phyloP scores from a whole-genome alignment of 257 asterid genomes.

The Forsythia viridissima region DNA sequence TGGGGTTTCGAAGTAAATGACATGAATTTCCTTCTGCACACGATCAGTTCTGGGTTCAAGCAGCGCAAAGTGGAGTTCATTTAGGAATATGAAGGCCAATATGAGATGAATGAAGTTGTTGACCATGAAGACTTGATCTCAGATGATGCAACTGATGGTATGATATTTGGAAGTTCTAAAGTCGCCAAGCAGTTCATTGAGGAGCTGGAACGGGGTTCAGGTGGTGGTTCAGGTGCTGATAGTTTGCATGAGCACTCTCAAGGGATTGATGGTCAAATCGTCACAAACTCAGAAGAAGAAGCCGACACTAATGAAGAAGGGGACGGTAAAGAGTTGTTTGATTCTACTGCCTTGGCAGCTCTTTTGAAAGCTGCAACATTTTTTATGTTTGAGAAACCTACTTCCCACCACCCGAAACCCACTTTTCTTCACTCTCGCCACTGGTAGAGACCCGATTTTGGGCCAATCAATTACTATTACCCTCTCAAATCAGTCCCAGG shows the following conservation, averaged over 20 bases:
- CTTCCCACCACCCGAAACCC: too few relatives aligned
- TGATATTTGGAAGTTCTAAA: slow-evolving; percentile 82
- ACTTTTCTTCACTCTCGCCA: too few relatives aligned
- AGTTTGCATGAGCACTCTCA: slow-evolving; percentile 48
- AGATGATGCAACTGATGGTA: slow-evolving; percentile 72
- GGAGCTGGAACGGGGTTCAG: slow-evolving; percentile 80
- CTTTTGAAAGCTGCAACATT: slow-evolving; percentile 83
- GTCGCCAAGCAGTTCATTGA: slow-evolving; percentile 85
- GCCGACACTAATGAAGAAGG: slow-evolving; percentile 91
- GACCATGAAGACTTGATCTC: slow-evolving; percentile 51
- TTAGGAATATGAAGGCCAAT: slow-evolving; percentile 33
- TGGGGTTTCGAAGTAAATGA: too few relatives aligned
- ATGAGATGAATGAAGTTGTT: slow-evolving; percentile 44
- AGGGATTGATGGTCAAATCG: slow-evolving; percentile 82
- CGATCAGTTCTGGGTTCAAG: too few relatives aligned
- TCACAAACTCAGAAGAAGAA: slow-evolving; percentile 90
- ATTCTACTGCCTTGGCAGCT: slow-evolving; percentile 93
- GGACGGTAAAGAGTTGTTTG: slow-evolving; percentile 77
- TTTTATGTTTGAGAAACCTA: too few relatives aligned
- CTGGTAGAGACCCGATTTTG: too few relatives aligned
- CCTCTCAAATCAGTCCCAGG: too few relatives aligned
- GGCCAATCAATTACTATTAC: too few relatives aligned
- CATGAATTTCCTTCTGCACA: too few relatives aligned
- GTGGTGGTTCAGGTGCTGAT: slow-evolving; percentile 49
- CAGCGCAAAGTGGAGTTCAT: too few relatives aligned